Evolutionary conservation across 352 stramenopile species (phyloP).

Genomic region (Globisporangium viniferum): DNA sequence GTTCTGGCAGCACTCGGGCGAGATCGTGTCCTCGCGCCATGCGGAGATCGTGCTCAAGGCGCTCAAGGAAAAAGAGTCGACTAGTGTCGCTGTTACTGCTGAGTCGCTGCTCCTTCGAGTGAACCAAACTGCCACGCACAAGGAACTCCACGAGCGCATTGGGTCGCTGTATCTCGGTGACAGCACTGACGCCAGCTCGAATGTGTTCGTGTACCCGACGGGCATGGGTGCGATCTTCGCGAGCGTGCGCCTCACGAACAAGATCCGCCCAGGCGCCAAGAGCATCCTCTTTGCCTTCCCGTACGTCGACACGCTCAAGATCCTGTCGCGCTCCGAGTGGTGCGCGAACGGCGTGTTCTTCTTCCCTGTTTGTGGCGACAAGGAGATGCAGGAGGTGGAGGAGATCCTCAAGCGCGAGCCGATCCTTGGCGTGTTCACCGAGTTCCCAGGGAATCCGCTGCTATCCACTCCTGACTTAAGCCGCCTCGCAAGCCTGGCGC

Average conservation of each 20-base stretch:
- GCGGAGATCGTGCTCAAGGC: slow-evolving; percentile 56
- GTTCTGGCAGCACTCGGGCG: slow-evolving; percentile 94
- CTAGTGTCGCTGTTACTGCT: neutral
- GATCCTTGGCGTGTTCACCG: slow-evolving; percentile 89
- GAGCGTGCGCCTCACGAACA: slow-evolving; percentile 65
- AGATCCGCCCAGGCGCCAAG: slow-evolving; percentile 40
- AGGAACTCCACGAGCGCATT: slow-evolving; percentile 45
- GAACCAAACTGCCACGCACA: slow-evolving; percentile 27
- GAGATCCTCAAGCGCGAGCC: slow-evolving; percentile 63
- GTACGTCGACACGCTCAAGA: slow-evolving; percentile 94
- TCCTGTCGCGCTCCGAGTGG: slow-evolving; percentile 86
- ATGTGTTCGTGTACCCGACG: slow-evolving; percentile 82
- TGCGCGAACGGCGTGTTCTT: slow-evolving; percentile 86
- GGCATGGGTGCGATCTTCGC: slow-evolving; percentile 89
- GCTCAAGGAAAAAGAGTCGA: slow-evolving; percentile 27
- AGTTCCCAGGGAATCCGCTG: slow-evolving; percentile 93
- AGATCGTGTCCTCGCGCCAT: slow-evolving; percentile 89
- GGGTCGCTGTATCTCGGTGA: slow-evolving; percentile 46
- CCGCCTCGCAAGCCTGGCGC: slow-evolving; percentile 73
- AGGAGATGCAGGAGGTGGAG: slow-evolving; percentile 59
- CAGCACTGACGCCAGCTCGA: neutral
- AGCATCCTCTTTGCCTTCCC: slow-evolving; percentile 92
- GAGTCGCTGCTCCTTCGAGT: slow-evolving; percentile 7
- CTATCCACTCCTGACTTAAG: slow-evolving; percentile 83
- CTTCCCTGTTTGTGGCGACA: slow-evolving; percentile 77